A percentile compares a stretch with the other conserved stretches of the same genome.
Conservation (phyloP, 31 red algal species). For the Bonnemaisonia californica region DNA sequence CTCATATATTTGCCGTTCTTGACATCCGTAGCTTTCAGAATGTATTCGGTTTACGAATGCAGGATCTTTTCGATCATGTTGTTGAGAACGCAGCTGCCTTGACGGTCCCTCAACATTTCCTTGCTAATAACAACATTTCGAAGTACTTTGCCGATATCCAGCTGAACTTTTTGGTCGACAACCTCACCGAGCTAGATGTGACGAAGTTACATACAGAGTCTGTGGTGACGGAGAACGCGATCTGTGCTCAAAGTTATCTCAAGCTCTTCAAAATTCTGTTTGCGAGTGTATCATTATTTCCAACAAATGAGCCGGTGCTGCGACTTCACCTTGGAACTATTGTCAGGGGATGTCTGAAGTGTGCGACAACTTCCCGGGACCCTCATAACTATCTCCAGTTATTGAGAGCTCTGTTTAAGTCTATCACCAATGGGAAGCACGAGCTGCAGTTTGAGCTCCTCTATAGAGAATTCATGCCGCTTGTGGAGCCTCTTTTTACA, state of each 20-base stretch:
- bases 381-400: slow-evolving; percentile 91
- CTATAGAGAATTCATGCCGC: slow-evolving; percentile 87
- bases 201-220: neutral
- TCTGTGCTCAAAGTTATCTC: slow-evolving; percentile 39
- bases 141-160: slow-evolving; percentile 97
- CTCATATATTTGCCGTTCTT: slow-evolving; percentile 95
- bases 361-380: slow-evolving; percentile 55
- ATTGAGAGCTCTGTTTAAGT: slow-evolving; percentile 93
- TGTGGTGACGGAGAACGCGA: slow-evolving; percentile 13
- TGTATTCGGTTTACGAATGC: slow-evolving; percentile 86
- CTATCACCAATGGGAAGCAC: slow-evolving; percentile 77
- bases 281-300: slow-evolving; percentile 89
- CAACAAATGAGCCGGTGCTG: slow-evolving; percentile 93
- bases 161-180: slow-evolving; percentile 87
- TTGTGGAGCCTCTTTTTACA: slow-evolving; percentile 72
- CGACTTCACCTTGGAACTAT: slow-evolving; percentile 86
- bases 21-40: slow-evolving; percentile 92
- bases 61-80: slow-evolving; percentile 80
- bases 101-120: slow-evolving; percentile 92
- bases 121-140: slow-evolving; percentile 87
- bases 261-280: slow-evolving; percentile 97
- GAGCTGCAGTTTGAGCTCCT: slow-evolving; percentile 84
- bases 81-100: slow-evolving; percentile 81
- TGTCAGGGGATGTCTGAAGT: slow-evolving; percentile 77
- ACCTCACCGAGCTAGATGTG: slow-evolving; percentile 63